Conservation (phyloP, 768 basidiomycete species). For the Amanita phalloides region DNA sequence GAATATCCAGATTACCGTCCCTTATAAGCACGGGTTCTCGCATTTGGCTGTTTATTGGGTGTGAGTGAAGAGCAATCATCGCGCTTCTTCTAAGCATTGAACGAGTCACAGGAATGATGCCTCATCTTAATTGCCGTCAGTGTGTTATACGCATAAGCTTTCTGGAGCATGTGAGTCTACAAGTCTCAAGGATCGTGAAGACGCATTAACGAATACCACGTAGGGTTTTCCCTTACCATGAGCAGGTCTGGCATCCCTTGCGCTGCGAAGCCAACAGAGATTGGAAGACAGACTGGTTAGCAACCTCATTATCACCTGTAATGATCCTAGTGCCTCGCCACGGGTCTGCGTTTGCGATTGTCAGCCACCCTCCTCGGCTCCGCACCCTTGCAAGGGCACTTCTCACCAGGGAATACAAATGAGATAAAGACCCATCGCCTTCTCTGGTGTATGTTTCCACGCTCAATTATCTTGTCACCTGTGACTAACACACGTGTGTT, state of each 20-base stretch:
- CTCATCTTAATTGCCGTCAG: slow-evolving; percentile 27
- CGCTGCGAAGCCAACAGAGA: slow-evolving; percentile 21
- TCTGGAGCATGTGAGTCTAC: slow-evolving; percentile 33
- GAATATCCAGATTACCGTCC: slow-evolving; percentile 24
- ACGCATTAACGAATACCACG: not conserved
- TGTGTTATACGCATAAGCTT: slow-evolving; percentile 34
- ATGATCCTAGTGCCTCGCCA: slow-evolving; percentile 20
- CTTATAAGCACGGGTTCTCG: slow-evolving; percentile 24
- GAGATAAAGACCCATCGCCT: slow-evolving; percentile 22
- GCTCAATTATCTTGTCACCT: not conserved
- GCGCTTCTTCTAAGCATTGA: not conserved
- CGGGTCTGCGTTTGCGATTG: slow-evolving; percentile 22
- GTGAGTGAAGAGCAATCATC: slow-evolving; percentile 13
- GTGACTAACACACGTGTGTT: not conserved
- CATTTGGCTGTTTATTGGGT: slow-evolving; percentile 26
- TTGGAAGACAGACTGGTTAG: slow-evolving; percentile 13
- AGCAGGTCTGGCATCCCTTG: slow-evolving; percentile 18
- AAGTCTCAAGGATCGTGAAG: not conserved
- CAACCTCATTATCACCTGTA: not conserved
- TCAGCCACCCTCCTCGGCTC: slow-evolving; percentile 22
- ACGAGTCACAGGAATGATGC: slow-evolving; percentile 17
- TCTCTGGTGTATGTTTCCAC: slow-evolving; percentile 21
- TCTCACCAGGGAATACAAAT: slow-evolving; percentile 18
- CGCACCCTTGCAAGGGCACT: slow-evolving; percentile 23
- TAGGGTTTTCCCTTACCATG: slow-evolving; percentile 26